These are phyloP conservation scores for Verticillium klebahnii DNA, from an alignment of 2,329 filamentous ascomycete species.

Conservation along the genomic window DNA sequence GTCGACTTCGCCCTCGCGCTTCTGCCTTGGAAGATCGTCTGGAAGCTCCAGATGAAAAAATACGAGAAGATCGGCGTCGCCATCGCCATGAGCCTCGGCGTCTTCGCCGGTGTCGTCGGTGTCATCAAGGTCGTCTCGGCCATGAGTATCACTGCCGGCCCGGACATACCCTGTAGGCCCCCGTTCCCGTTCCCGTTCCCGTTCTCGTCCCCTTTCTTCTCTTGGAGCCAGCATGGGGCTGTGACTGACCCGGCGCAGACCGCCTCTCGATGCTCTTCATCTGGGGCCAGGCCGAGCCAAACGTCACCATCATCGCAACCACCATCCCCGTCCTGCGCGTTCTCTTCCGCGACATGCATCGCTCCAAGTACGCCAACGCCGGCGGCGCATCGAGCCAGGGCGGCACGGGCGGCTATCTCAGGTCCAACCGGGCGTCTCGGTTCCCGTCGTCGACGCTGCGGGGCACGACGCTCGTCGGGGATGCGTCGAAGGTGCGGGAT, in stretches of 20 bases:
- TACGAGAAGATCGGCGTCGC: slow-evolving; percentile 21
- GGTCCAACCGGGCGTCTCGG: background rate
- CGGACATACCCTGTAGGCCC: slow-evolving; percentile 4
- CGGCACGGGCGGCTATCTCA: background rate
- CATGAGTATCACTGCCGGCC: slow-evolving; percentile 1
- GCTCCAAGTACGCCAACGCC: background rate
- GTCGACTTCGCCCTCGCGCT: slow-evolving; percentile 8
- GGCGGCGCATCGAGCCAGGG: background rate
- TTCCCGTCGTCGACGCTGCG: background rate
- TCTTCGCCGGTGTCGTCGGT: slow-evolving; percentile 24
- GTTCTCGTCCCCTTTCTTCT: background rate
- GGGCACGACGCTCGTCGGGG: background rate
- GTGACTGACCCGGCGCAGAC: background rate
- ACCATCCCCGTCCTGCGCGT: slow-evolving; percentile 9
- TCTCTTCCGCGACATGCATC: slow-evolving; percentile 7
- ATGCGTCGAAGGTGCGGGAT: background rate
- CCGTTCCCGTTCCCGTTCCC: background rate
- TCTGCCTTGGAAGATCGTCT: slow-evolving; percentile 19
- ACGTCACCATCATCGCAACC: slow-evolving; percentile 9
- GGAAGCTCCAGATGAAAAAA: slow-evolving; percentile 19
- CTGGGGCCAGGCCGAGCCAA: slow-evolving; percentile 9
- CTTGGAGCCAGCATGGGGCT: background rate
- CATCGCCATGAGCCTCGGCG: slow-evolving; percentile 19
- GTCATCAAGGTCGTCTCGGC: slow-evolving; percentile 22
- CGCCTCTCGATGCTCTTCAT: slow-evolving; percentile 4